Conservation (phyloP, 2,329 filamentous ascomycete species). For the Alternaria panax region DNA sequence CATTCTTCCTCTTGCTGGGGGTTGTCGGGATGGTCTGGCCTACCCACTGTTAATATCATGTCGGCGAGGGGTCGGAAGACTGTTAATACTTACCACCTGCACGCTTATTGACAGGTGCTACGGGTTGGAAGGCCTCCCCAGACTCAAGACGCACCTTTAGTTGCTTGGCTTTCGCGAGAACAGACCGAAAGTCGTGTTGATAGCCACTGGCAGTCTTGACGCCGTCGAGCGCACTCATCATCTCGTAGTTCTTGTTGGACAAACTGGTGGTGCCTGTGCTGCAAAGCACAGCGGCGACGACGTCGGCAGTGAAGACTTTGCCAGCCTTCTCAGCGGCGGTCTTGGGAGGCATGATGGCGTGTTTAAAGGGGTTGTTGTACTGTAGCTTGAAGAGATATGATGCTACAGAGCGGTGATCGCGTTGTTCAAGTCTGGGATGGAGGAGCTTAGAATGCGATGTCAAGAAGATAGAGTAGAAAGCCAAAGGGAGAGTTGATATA, state of each 20-base stretch:
- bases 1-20: conserved; percentile 17
- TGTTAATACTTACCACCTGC: conserved; percentile 25
- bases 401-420: background rate
- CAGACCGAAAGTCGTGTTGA: too few relatives aligned
- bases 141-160: conserved; percentile 34
- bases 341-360: conserved; percentile 30
- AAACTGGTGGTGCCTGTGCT: conserved; percentile 24
- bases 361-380: background rate
- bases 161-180: conserved; percentile 39
- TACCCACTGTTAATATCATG: conserved; percentile 11
- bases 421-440: background rate
- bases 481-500: conserved; percentile 8
- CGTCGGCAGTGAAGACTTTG: conserved; percentile 33
- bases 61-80: background rate
- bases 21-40: conserved; percentile 10
- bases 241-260: conserved; percentile 30
- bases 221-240: conserved; percentile 41
- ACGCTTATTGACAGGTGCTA: conserved; percentile 33
- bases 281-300: conserved; percentile 34
- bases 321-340: conserved; percentile 5
- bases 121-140: conserved; percentile 35
- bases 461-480: conserved; percentile 4
- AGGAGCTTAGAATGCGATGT: conserved; percentile 5
- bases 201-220: conserved; percentile 28
- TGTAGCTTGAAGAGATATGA: background rate